Conservation (phyloP, 2,329 filamentous ascomycete species). For the Beauveria asiatica region DNA sequence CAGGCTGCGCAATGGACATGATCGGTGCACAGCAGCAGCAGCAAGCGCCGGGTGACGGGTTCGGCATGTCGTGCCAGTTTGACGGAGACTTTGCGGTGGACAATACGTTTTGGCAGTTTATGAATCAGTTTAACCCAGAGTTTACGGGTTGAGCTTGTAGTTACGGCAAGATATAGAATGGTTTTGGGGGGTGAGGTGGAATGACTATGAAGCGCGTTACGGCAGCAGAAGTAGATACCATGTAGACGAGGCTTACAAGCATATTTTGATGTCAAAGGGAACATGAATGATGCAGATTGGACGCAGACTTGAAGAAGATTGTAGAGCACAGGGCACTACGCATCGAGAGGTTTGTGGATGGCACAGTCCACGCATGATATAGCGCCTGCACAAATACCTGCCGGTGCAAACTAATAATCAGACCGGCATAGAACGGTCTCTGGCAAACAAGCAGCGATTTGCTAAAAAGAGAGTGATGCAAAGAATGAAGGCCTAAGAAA, state of each 20-base stretch:
- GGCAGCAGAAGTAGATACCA: background rate
- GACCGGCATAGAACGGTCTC: background rate
- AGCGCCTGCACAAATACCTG: background rate
- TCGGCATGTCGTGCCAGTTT: constrained; percentile 35
- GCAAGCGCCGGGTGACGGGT: constrained; percentile 11
- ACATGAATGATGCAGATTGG: background rate
- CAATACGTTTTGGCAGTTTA: constrained; percentile 43
- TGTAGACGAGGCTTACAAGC: background rate
- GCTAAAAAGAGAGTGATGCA: background rate
- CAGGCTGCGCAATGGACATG: background rate
- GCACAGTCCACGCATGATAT: background rate
- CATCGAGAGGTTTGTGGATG: background rate
- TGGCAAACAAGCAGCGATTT: background rate
- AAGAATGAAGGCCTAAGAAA: background rate
- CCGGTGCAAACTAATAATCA: background rate
- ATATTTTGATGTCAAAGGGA: background rate
- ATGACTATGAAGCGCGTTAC: background rate
- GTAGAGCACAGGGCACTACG: too few species aligned
- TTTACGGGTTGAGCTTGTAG: background rate
- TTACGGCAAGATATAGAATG: too few species aligned
- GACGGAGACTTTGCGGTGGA: constrained; percentile 46
- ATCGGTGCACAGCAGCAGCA: constrained; percentile 4
- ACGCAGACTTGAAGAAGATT: background rate
- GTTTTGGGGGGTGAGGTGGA: too few species aligned
- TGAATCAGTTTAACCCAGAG: constrained; percentile 29